Conservation (phyloP, 331 rosid genomes). For the Quercus phellos region DNA sequence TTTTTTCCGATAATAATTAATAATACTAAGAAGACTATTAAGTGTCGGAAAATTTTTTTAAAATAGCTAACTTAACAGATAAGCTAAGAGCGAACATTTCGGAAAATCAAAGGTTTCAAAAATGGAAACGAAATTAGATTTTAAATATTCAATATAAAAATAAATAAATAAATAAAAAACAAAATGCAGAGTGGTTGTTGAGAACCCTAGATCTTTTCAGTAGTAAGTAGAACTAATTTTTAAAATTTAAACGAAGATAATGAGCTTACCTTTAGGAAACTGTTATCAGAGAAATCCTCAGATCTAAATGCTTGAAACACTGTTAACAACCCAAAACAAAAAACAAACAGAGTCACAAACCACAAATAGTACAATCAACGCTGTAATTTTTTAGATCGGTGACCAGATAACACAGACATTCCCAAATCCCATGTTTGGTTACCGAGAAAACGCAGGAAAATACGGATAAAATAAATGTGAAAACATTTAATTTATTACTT, state of each 20-base stretch:
- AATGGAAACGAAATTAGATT: neutral
- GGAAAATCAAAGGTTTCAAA: neutral
- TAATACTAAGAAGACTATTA: neutral
- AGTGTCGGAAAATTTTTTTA: no score
- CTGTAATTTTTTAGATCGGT: slow-evolving; percentile 1
- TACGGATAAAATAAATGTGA: neutral
- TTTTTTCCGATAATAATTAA: neutral
- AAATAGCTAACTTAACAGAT: neutral
- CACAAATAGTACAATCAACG: neutral
- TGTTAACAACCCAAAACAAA: neutral
- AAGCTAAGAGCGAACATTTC: neutral
- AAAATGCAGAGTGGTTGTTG: slow-evolving; percentile 1
- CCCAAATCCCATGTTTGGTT: slow-evolving; percentile 22
- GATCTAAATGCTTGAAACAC: neutral
- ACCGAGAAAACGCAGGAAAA: slow-evolving; percentile 27
- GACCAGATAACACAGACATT: slow-evolving; percentile 23
- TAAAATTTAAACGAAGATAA: neutral
- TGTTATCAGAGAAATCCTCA: neutral
- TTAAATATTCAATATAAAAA: neutral
- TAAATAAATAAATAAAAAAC: neutral
- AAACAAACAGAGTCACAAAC: slow-evolving; percentile 2
- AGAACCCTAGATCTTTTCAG: neutral
- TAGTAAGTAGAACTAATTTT: neutral
- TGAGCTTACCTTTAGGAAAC: neutral
- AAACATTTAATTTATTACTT: neutral